Evolutionary conservation across 495 filamentous ascomycete species (phyloP).

Genomic region (Antarctomyces pellizariae): DNA sequence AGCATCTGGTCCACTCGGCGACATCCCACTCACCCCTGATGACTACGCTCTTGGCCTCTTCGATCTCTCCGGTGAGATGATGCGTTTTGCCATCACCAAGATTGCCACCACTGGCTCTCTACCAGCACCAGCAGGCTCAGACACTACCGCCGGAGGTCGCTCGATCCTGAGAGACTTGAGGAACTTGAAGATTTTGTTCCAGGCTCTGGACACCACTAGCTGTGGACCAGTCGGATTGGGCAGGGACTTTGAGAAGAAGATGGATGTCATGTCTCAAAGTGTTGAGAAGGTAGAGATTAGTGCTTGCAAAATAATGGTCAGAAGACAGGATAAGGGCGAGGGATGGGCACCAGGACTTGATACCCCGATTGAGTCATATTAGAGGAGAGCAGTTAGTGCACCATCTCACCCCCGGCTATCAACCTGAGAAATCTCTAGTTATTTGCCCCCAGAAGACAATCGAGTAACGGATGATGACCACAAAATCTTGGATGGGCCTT

Average conservation of each 20-base stretch:
- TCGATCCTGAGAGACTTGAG: constrained; percentile 58
- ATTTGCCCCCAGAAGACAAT: neutral
- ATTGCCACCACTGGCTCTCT: constrained; percentile 39
- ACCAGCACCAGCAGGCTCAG: constrained; percentile 18
- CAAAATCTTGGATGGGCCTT: neutral
- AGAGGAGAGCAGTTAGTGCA: constrained; percentile 9
- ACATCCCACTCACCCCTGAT: constrained; percentile 39
- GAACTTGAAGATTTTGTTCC: constrained; percentile 44
- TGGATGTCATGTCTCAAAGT: constrained; percentile 62
- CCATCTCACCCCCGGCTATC: neutral
- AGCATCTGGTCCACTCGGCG: constrained; percentile 4
- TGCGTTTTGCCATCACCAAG: constrained; percentile 76
- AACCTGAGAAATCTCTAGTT: neutral
- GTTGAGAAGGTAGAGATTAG: constrained; percentile 87
- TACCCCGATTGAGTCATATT: constrained; percentile 15
- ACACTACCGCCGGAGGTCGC: constrained; percentile 10
- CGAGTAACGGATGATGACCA: neutral
- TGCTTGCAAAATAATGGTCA: constrained; percentile 62
- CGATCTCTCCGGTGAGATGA: constrained; percentile 82
- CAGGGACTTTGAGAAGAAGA: constrained; percentile 52
- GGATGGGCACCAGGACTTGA: constrained; percentile 81
- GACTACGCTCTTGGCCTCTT: constrained; percentile 87
- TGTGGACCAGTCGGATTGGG: constrained; percentile 22
- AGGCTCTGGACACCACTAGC: constrained; percentile 33
- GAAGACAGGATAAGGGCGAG: constrained; percentile 70